Evolutionary conservation across 1,284 basidiomycete species (phyloP), one percentile per base, ranked within the genome.

Genomic region (Paramarasmius palmivorus): DNA sequence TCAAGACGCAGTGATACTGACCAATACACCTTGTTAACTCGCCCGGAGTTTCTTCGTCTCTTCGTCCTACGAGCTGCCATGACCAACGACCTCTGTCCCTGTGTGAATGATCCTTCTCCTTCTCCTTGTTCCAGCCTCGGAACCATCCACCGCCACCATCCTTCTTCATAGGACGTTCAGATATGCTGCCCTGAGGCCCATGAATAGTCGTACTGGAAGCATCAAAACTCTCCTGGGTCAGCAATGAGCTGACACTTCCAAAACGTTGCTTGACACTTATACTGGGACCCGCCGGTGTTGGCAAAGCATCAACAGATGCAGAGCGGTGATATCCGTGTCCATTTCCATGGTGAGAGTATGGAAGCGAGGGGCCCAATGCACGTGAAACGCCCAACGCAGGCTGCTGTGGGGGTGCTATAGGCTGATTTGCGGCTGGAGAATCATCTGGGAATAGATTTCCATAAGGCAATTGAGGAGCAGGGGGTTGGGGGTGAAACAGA

Each of bases 1-100:
- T n/a, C n/a, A n/a, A n/a, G n/a, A n/a, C n/a, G n/a, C n/a, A 86
- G 87, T 86, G 54, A 2, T 10, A 19, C 25, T n/a, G n/a, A 46
- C 44, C 44, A 32, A 90, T 88, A 82, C 87, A 84, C 53, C 82
- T 74, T 2, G 84, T 87, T 9, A 88, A 69, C 56, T 86, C 84
- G 2, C 73, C 73, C 15, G 70, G 73, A 8, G 66, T 57, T 6
- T 76, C 73, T 36, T 81, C 78, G n/a, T 77, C 76, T 62, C 55
- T 60, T n/a, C n/a, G n/a, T n/a, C n/a, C n/a, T n/a, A 14, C 59
- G 53, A 46, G 44, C 44, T 46, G 44, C 44, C 32, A 62, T 60
- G 36, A 64, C n/a, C n/a, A n/a, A 20, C 26, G 36, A 14, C 68
- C 63, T 59, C 61, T 61, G 69, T 60, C 63, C 68, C 66, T 35